These are phyloP conservation scores for Aspergillus luchuensis DNA, from an alignment of 2,329 filamentous ascomycete species.

Conservation along the genomic window DNA sequence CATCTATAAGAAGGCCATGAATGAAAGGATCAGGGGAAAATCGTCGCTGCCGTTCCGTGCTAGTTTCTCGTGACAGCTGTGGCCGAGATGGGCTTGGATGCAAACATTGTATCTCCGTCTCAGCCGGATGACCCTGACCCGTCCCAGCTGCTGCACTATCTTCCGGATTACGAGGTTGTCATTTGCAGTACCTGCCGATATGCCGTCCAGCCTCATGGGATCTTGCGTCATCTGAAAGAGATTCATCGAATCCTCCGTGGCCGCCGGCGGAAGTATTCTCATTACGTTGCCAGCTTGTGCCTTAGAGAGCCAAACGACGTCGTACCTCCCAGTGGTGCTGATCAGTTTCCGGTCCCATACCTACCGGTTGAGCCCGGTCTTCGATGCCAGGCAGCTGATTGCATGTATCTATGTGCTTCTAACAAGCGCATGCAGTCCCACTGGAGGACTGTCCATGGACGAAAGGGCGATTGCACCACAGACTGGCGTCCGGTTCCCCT, in stretches of 20 bases:
- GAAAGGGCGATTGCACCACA: slow-evolving; percentile 5
- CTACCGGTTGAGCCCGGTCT: slow-evolving; percentile 30
- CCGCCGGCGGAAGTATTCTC: slow-evolving; percentile 15
- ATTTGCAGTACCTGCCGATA: slow-evolving; percentile 30
- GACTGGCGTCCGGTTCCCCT: slow-evolving; percentile 15
- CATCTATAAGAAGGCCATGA: no score
- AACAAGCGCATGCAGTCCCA: slow-evolving; percentile 36
- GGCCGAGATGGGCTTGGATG: not conserved
- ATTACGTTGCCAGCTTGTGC: slow-evolving; percentile 15
- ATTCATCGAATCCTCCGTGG: slow-evolving; percentile 27
- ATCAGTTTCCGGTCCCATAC: slow-evolving; percentile 29
- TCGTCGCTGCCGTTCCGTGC: not conserved
- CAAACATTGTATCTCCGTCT: not conserved
- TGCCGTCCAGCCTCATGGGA: slow-evolving; percentile 29
- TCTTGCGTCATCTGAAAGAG: slow-evolving; percentile 34
- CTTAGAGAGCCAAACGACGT: slow-evolving; percentile 26
- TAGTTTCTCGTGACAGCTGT: not conserved
- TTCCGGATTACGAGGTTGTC: slow-evolving; percentile 18
- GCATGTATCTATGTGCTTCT: slow-evolving; percentile 31
- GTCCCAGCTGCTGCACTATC: slow-evolving; percentile 20
- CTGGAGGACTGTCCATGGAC: slow-evolving; percentile 25
- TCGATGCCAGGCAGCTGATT: slow-evolving; percentile 15
- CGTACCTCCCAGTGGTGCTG: slow-evolving; percentile 11
- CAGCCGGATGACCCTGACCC: not conserved
- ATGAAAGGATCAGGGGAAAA: not conserved